Evolutionary conservation across 148 eudicot genomes (phyloP).

Genomic region (Chenopodium berlandieri): DNA sequence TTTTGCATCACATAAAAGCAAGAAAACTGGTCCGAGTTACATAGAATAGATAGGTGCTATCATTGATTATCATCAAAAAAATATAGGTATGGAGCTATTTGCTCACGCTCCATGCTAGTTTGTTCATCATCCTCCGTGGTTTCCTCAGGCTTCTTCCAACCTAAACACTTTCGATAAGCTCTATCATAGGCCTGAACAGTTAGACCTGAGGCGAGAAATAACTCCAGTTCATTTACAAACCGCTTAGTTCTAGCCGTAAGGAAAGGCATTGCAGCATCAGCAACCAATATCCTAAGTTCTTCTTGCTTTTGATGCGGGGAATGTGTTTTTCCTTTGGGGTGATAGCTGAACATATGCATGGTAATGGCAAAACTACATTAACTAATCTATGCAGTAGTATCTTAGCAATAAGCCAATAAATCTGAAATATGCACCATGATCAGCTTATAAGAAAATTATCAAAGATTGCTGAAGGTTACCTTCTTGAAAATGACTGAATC

Average conservation of each 20-base stretch:
- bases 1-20: background rate
- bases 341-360: slow-evolving; percentile 39
- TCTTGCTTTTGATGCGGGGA: slow-evolving; percentile 40
- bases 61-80: slow-evolving; percentile 41
- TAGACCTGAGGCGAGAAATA: slow-evolving; percentile 75
- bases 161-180: slow-evolving; percentile 54
- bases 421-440: background rate
- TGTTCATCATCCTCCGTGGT: slow-evolving; percentile 30
- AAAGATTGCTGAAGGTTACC: slow-evolving; percentile 38
- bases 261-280: slow-evolving; percentile 67
- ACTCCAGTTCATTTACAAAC: slow-evolving; percentile 64
- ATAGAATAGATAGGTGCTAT: background rate
- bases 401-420: background rate
- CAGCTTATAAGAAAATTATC: background rate
- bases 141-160: slow-evolving; percentile 51
- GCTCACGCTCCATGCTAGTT: slow-evolving; percentile 25
- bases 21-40: background rate
- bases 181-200: slow-evolving; percentile 70
- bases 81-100: slow-evolving; percentile 35
- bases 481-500: slow-evolving; percentile 58
- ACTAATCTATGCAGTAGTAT: background rate
- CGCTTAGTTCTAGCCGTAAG: slow-evolving; percentile 60
- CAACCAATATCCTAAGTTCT: slow-evolving; percentile 51
- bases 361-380: background rate
- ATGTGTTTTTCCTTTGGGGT: slow-evolving; percentile 28